Base-by-base conservation (phyloP, 1,139 yeast genomes). In the Candida sojae region DNA sequence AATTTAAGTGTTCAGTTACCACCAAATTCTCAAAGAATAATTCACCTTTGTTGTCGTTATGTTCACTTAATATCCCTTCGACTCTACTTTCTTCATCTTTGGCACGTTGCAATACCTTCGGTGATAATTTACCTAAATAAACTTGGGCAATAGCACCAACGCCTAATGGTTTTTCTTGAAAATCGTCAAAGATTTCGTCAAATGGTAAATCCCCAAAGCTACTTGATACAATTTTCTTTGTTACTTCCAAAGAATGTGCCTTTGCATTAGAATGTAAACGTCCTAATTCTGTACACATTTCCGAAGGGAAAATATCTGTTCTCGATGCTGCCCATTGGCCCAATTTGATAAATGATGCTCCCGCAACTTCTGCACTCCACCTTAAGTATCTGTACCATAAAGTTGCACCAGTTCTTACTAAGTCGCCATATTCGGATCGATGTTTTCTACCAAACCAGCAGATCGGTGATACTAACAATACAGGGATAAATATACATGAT, bases 241-340 rank as follows among this genome's bases (percentile, higher is more conserved):
- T 90, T 36, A 78, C 77, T 1, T 62, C 57, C 36, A 89, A 64
- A 0, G 88, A 71, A 68, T 93, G 99, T 5, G 88, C 79, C 50
- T 79, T 82, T 11, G 93, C 92, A 62, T 89, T 83, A 11, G 97
- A 88, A 64, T 93, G 99, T 48, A 93, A 71, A 34, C 80, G 71
- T 3, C 90, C 82, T 59, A 93, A 70, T 60, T 88, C 93, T 25
- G 80, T 80, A 65, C 99, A 93, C 67, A 93, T 69, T 43, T 80
- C 89, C 46, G 72, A 73, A 2, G 97, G 87, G 67, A 93, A 92
- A 38, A 93, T 88, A 66, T 93, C 99, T 0, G 96, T 88, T 68
- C 99, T 80, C n/a, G 97, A 88, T 3, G 98, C 98, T 0, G 99
- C 99, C 99, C 99, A 93, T 72, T 95, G 99, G 4, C 98, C 99